Evolutionary conservation across 305 asterid genomes (phyloP).

Genomic region (Rubia balearica): DNA sequence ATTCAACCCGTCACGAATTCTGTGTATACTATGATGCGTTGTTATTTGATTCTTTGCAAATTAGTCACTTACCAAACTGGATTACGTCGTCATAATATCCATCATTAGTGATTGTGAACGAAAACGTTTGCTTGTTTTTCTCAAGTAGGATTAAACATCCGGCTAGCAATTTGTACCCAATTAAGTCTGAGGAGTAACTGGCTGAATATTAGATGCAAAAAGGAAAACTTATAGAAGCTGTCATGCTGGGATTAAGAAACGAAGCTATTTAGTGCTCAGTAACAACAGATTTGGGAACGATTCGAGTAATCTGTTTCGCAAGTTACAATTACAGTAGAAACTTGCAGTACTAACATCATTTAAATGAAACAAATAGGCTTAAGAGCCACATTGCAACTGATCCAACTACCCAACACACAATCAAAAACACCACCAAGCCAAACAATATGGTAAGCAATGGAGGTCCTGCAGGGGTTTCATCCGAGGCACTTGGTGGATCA

Average conservation of each 20-base stretch:
- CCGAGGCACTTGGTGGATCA: slow-evolving; percentile 14
- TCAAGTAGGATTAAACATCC: neutral
- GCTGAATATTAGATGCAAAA: too few species aligned
- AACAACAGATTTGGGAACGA: neutral
- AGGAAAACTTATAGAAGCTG: neutral
- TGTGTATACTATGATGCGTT: neutral
- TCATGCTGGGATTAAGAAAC: neutral
- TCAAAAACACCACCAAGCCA: slow-evolving; percentile 18
- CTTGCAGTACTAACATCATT: neutral
- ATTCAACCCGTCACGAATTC: too few species aligned
- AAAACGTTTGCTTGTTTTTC: neutral
- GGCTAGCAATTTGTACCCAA: too few species aligned
- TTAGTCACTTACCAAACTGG: neutral
- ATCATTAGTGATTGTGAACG: neutral
- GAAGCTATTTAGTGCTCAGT: neutral
- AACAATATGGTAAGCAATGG: slow-evolving; percentile 25
- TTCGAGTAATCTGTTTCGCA: neutral
- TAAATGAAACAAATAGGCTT: slow-evolving; percentile 13
- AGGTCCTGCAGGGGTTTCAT: slow-evolving; percentile 14
- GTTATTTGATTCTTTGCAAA: neutral
- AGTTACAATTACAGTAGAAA: neutral
- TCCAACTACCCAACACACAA: slow-evolving; percentile 17
- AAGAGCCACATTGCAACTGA: slow-evolving; percentile 19
- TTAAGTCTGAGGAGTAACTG: too few species aligned
- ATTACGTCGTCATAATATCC: neutral